These are phyloP conservation scores for Boletus speciosus DNA, from an alignment of 768 basidiomycete species.

Conservation along the genomic window DNA sequence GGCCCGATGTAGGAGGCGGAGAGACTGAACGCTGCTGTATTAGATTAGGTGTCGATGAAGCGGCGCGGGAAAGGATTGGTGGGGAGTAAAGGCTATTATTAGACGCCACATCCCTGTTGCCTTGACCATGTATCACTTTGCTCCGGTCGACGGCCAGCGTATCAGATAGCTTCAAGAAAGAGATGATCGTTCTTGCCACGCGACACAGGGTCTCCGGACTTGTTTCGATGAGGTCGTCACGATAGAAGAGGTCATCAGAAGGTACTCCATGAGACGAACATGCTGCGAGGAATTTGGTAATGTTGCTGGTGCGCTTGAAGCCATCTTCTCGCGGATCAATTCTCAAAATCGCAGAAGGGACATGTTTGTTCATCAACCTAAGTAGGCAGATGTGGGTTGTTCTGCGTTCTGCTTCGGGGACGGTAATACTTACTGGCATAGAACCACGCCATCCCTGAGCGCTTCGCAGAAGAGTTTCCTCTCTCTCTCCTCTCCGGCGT, in stretches of 20 bases:
- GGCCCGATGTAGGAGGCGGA: conserved; percentile 31
- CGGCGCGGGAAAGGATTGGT: conserved; percentile 37
- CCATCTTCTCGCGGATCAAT: conserved; percentile 69
- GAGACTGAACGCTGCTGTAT: conserved; percentile 37
- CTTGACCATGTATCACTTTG: conserved; percentile 45
- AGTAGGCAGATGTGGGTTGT: conserved; percentile 1
- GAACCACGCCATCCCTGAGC: conserved; percentile 77
- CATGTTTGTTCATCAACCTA: conserved; percentile 79
- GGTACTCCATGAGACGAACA: conserved; percentile 65
- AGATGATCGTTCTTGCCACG: conserved; percentile 71
- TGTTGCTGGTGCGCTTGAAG: conserved; percentile 61
- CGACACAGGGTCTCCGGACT: conserved; percentile 60
- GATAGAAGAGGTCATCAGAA: conserved; percentile 61
- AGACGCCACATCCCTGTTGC: conserved; percentile 26
- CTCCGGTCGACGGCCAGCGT: conserved; percentile 43
- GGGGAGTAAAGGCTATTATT: conserved; percentile 38
- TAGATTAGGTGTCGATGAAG: conserved; percentile 65
- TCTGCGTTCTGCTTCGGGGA: conserved; percentile 7
- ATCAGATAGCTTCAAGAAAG: conserved; percentile 63
- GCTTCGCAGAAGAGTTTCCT: conserved; percentile 70
- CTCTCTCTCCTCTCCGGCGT: conserved; percentile 72
- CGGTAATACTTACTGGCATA: conserved; percentile 75
- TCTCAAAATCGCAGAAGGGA: conserved; percentile 54
- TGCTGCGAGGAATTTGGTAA: conserved; percentile 74
- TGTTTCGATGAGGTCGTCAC: conserved; percentile 63